Conservation (phyloP, 768 basidiomycete genomes). For the Suillus spraguei region DNA sequence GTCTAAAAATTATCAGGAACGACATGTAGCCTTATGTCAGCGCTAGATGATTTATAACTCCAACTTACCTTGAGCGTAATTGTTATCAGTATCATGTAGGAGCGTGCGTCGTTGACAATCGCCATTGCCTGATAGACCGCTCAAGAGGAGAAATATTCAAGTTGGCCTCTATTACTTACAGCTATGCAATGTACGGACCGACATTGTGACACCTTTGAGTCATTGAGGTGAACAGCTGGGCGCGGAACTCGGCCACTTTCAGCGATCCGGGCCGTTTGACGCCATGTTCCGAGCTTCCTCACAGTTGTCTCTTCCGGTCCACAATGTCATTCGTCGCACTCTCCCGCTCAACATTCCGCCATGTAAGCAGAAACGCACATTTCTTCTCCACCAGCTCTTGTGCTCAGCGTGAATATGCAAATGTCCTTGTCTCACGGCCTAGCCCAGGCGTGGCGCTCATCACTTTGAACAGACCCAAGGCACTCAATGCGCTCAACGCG, state of each 20-base stretch:
- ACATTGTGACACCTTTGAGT: too few relatives aligned
- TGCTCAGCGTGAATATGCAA: conserved; percentile 46
- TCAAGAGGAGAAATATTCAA: neutral
- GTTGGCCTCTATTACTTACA: neutral
- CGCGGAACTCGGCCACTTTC: neutral
- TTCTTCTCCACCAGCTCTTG: conserved; percentile 32
- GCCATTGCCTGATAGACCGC: neutral
- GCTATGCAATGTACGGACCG: neutral
- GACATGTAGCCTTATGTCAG: neutral
- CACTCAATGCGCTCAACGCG: conserved; percentile 83
- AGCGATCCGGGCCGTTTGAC: neutral
- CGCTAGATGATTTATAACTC: too few relatives aligned
- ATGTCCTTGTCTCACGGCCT: conserved; percentile 71
- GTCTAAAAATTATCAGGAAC: conserved; percentile 2
- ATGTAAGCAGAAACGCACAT: conserved; percentile 14
- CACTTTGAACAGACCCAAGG: conserved; percentile 88
- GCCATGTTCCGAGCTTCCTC: neutral
- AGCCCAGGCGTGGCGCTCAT: conserved; percentile 74
- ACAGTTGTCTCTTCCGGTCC: neutral
- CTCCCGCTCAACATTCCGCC: conserved; percentile 14
- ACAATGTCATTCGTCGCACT: conserved; percentile 23
- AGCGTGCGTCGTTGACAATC: neutral
- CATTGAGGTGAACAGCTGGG: neutral
- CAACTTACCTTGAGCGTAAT: neutral
- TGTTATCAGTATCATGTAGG: neutral